Evolutionary conservation across 192 early-diverging fungal genomes (phyloP), one percentile per base, ranked within the genome.

Genomic region (Linnemannia zychae): DNA sequence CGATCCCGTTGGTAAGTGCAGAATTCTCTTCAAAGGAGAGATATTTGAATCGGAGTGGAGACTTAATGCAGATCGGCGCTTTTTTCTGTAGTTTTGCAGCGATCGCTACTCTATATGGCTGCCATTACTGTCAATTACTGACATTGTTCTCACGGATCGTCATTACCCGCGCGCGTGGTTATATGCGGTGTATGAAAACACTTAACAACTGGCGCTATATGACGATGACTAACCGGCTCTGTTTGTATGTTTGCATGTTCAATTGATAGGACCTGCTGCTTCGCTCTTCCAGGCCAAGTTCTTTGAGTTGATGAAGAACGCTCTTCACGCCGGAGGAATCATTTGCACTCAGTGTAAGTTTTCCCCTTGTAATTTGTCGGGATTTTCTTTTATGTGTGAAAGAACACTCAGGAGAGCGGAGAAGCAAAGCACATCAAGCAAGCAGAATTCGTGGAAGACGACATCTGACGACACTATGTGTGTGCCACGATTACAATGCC

Each of bases 291-390:
- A 95, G 87, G 92, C 94, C 77, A 92, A 93, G 69, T 99, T 97
- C 90, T 99, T 96, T 89, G 92, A 97, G 86, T 91, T 99, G 75
- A 96, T 99, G 96, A 92, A 94, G 89, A 93, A 94, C 68, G 95
- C 97, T 31, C 91, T 99, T 88, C 93, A 94, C 60, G 91, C 91
- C 16, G 96, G 95, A 48, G 99, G 99, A 85, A 95, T 99, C 73
- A 93, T 99, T 85, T 96, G 95, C 88, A 97, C 97, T 40, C 99
- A 99, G 92, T 98, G 96, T 96, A 90, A 76, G 72, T 60, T 36
- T 2, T 38, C 24, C 24, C 36, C 28, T 13, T 18, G 46, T 11
- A 46, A 7, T 63, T 18, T 37, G 17, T 70, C 20, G 15, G 37
- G n/a, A 28, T 77, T n/a, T 37, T 22, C 46, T 76, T 46, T 38